phyloP scores from a whole-genome alignment of 2,329 filamentous ascomycete species.

The Ceratocystis albifundus region DNA sequence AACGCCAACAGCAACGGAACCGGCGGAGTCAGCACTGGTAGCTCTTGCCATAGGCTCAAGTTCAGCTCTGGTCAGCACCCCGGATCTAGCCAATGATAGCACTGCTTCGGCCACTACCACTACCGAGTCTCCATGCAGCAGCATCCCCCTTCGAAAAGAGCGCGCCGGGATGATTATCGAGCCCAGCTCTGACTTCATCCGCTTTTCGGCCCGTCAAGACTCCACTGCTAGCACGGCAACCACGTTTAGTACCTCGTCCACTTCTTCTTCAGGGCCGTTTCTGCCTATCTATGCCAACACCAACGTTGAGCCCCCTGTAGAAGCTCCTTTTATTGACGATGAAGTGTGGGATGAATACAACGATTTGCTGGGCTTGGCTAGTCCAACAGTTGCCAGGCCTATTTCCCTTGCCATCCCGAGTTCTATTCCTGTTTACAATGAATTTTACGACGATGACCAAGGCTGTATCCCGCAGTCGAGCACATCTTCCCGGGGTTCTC shows the following conservation, averaged over 20 bases:
- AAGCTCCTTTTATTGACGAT: constrained; percentile 59
- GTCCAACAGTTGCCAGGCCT: constrained; percentile 41
- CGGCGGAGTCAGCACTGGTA: not conserved
- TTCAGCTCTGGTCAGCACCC: constrained; percentile 25
- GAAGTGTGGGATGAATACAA: constrained; percentile 94
- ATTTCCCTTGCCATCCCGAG: not conserved
- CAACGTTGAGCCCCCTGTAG: constrained; percentile 51
- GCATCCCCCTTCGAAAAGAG: constrained; percentile 30
- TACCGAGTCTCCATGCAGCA: constrained; percentile 33
- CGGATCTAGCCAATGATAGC: constrained; percentile 36
- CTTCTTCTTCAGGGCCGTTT: constrained; percentile 45
- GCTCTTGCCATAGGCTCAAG: constrained; percentile 11
- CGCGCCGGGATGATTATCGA: constrained; percentile 28
- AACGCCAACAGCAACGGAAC: not conserved
- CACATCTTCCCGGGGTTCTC: constrained; percentile 44
- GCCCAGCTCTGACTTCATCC: constrained; percentile 51
- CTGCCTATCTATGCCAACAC: constrained; percentile 49
- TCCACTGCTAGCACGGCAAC: constrained; percentile 48
- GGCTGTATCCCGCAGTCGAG: constrained; percentile 39
- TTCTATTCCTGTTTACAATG: constrained; percentile 89
- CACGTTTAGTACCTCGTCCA: constrained; percentile 44
- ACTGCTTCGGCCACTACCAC: constrained; percentile 34
- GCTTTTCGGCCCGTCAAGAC: constrained; percentile 60
- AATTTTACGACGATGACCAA: constrained; percentile 67
- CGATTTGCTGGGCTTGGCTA: constrained; percentile 57